phyloP scores from a whole-genome alignment of 495 filamentous ascomycete genomes.

The Hyaloscypha bicolor region DNA sequence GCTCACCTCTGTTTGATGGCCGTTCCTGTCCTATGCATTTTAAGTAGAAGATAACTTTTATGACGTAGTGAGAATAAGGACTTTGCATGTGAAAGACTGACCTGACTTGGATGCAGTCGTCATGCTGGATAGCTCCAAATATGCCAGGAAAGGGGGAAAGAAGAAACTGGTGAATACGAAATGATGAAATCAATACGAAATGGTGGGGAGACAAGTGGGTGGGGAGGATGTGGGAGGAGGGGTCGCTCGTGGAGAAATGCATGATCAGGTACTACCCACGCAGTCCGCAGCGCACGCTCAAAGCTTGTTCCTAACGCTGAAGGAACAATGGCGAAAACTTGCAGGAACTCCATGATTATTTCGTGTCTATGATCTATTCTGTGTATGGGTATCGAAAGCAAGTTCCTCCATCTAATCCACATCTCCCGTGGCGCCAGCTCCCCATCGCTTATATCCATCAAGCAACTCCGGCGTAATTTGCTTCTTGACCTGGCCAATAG shows the following conservation, averaged over 20 bases:
- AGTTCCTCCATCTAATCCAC: slow-evolving; percentile 11
- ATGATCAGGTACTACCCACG: background rate
- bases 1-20: background rate
- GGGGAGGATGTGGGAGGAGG: background rate
- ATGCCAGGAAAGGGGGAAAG: background rate
- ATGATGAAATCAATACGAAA: background rate
- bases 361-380: background rate
- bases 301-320: background rate
- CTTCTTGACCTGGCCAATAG: slow-evolving; percentile 61
- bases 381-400: background rate
- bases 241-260: background rate
- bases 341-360: background rate
- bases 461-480: slow-evolving; percentile 71
- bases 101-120: background rate
- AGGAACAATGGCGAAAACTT: background rate
- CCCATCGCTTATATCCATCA: slow-evolving; percentile 68
- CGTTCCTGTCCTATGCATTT: background rate
- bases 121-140: background rate
- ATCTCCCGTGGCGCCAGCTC: slow-evolving; percentile 35
- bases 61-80: background rate
- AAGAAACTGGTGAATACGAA: background rate
- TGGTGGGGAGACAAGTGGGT: background rate
- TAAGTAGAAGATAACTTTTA: background rate
- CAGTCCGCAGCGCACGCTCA: background rate
- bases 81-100: slow-evolving; percentile 10